phyloP scores from a whole-genome alignment of 306 rosid genomes.

The Ammopiptanthus mongolicus region DNA sequence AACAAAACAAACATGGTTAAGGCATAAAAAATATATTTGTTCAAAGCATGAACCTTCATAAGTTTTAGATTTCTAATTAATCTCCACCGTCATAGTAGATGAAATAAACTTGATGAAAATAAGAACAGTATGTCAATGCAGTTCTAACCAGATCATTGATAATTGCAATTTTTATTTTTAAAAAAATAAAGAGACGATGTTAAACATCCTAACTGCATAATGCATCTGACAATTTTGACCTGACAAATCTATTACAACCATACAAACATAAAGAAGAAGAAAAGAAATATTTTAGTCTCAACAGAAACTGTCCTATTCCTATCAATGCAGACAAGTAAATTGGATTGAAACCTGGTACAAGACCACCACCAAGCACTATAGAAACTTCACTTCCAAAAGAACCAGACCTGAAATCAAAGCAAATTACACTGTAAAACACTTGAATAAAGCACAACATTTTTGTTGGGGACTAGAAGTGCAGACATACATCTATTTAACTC shows the following conservation, averaged over 20 bases:
- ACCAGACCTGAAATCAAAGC: constrained; percentile 56
- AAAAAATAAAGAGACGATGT: background rate
- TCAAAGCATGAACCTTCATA: background rate
- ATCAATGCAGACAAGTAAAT: background rate
- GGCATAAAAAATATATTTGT: background rate
- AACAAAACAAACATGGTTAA: background rate
- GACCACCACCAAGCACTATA: constrained; percentile 90
- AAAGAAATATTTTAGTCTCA: background rate
- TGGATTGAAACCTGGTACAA: constrained; percentile 72
- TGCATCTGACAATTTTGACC: background rate
- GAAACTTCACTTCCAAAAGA: constrained; percentile 68
- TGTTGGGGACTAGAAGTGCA: background rate
- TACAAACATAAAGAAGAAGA: background rate
- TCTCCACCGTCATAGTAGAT: background rate
- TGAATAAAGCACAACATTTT: background rate
- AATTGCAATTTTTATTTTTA: background rate
- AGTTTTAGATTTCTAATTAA: background rate
- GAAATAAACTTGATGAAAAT: background rate
- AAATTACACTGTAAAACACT: constrained; percentile 4
- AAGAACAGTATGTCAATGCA: background rate
- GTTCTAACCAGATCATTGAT: background rate
- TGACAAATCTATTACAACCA: background rate
- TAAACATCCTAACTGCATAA: background rate
- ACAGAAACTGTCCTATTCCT: background rate
- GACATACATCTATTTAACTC: background rate